Evolutionary conservation across 495 filamentous ascomycete genomes (phyloP), one percentile per base, ranked within the genome.

Genomic region (Tuber borchii): DNA sequence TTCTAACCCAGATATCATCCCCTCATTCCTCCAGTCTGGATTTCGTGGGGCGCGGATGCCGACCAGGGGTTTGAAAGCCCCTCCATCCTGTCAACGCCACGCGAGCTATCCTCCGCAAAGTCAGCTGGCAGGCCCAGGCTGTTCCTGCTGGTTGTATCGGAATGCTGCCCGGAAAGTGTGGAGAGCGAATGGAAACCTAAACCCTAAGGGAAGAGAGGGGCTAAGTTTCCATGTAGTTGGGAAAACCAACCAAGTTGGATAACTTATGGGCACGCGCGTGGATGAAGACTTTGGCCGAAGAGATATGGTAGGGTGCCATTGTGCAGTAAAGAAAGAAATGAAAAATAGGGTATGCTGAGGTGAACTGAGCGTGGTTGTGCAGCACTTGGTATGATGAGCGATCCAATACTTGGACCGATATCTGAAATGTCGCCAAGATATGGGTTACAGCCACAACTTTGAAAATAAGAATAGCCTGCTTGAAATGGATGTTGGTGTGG

Each of bases 101-200:
- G 76, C 78, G 78, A 79, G 78, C 22, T 75, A 71, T 77, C 71
- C 71, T 77, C 75, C 75, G 69, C 71, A 74, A 68, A 79, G 51
- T 61, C 44, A 69, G 75, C 56, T 71, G 75, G 72, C 12, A n/a
- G 51, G 2, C 72, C 76, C 70, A 78, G 77, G 39, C 74, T 76
- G 74, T 75, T 73, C 74, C 44, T 71, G 16, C 74, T 56, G 14
- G 39, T 31, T 73, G 73, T 46, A 56, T 31, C 73, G 74, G 73
- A 31, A 61, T 31, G 56, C 56, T 31, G 56, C n/a, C n/a, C 14
- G 56, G 56, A 34, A 65, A 65, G 2, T 34, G 56, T 22, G 70
- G 46, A 61, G 65, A 69, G 19, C 37, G 70, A 34, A 42, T 42
- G 22, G 56, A 78, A 71, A 79, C 76, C 78, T 70, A 79, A 79